These are phyloP conservation scores for Xylaria castorea DNA, from an alignment of 495 filamentous ascomycete genomes.

Conservation along the genomic window DNA sequence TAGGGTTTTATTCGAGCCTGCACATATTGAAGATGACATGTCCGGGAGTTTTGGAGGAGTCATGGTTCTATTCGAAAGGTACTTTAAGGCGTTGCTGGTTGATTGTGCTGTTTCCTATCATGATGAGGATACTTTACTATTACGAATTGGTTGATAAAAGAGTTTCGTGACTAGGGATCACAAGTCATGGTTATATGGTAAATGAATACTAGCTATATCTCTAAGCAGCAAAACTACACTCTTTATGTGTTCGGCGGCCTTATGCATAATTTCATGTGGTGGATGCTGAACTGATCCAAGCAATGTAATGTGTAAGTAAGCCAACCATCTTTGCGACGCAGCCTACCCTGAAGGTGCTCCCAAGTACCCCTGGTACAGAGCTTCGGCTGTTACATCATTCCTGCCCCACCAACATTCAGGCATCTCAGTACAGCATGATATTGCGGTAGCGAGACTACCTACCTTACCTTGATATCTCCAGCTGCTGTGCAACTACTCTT, in stretches of 20 bases:
- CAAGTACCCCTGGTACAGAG: not conserved
- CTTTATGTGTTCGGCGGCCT: not conserved
- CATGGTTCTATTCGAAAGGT: conserved; percentile 8
- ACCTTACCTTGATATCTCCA: conserved; percentile 1
- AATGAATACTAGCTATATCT: not conserved
- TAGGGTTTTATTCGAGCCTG: not conserved
- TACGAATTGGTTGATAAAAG: not conserved
- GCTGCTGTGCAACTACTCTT: conserved; percentile 13
- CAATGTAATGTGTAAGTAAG: not conserved
- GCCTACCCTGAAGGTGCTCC: not conserved
- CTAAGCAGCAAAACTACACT: not conserved
- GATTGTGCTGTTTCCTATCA: conserved; percentile 20
- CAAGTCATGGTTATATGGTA: not conserved
- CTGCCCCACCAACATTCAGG: conserved; percentile 6
- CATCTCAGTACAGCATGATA: conserved; percentile 6
- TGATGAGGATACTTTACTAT: conserved; percentile 17
- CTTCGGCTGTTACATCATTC: conserved; percentile 15
- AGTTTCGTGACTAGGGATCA: not conserved
- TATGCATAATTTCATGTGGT: not conserved
- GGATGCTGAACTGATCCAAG: not conserved
- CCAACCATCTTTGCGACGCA: not conserved
- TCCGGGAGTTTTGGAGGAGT: conserved; percentile 19
- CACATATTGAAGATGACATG: conserved; percentile 2
- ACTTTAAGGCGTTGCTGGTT: not conserved
- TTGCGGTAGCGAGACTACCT: not conserved